These are phyloP conservation scores for Reutealis trisperma DNA, from an alignment of 345 rosid species.

Conservation along the genomic window DNA sequence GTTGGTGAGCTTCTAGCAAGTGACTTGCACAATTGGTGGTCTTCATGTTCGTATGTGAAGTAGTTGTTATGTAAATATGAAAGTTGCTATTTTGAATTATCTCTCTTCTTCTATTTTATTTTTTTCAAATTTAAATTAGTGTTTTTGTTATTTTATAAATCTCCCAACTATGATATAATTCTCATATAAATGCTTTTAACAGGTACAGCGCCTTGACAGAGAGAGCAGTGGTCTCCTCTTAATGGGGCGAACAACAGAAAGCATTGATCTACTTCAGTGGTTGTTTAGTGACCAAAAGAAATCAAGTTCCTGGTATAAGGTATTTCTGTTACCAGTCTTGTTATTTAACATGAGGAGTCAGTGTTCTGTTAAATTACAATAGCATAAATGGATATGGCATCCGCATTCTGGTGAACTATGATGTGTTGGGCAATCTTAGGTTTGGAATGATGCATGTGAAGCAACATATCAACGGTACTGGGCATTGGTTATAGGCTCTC, in stretches of 20 bases:
- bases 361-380: not conserved
- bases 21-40: not conserved
- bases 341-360: not conserved
- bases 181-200: conserved; percentile 17
- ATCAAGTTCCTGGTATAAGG: conserved; percentile 59
- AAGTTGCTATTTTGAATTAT: not conserved
- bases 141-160: not conserved
- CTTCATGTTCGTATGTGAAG: not conserved
- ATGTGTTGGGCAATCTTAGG: conserved; percentile 41
- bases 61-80: not conserved
- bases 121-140: not conserved
- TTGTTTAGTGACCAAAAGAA: conserved; percentile 61
- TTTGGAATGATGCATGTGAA: conserved; percentile 75
- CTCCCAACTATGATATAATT: not conserved
- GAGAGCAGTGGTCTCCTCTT: conserved; percentile 88
- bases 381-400: conserved; percentile 10
- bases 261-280: conserved; percentile 61
- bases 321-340: conserved; percentile 21
- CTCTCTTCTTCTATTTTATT: not conserved
- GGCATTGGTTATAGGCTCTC: conserved; percentile 92
- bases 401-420: not conserved
- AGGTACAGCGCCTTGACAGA: conserved; percentile 94
- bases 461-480: conserved; percentile 72
- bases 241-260: conserved; percentile 82
- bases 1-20: conserved; percentile 50